Conservation (phyloP, 768 basidiomycete species). For the Termitomyces sp. region DNA sequence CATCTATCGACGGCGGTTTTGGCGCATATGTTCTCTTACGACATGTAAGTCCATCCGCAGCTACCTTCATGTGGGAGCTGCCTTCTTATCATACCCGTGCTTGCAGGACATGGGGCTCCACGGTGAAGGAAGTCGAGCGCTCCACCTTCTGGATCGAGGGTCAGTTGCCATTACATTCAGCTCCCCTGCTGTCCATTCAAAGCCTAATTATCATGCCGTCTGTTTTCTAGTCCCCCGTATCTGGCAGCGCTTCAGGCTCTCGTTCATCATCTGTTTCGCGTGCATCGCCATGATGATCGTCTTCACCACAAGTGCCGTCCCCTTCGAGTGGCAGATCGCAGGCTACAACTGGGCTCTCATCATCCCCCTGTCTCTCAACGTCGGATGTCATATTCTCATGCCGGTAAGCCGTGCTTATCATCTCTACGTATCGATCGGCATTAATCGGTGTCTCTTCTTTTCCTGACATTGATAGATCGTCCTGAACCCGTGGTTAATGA, state of each 20-base stretch:
- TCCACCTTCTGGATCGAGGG: slow-evolving; percentile 88
- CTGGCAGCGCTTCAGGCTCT: slow-evolving; percentile 76
- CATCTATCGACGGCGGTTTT: slow-evolving; percentile 67
- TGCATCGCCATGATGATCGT: slow-evolving; percentile 62
- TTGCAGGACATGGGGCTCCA: slow-evolving; percentile 53
- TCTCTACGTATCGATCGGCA: neutral
- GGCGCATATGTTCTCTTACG: slow-evolving; percentile 66
- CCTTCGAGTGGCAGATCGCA: slow-evolving; percentile 64
- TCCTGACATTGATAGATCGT: slow-evolving; percentile 47
- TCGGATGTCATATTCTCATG: slow-evolving; percentile 67
- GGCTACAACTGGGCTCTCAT: slow-evolving; percentile 68
- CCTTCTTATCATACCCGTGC: slow-evolving; percentile 1
- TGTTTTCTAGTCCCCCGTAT: slow-evolving; percentile 64
- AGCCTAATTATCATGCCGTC: neutral
- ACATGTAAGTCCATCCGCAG: slow-evolving; percentile 38
- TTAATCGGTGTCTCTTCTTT: slow-evolving; percentile 5
- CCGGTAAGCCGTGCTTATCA: slow-evolving; percentile 49
- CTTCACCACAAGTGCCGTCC: slow-evolving; percentile 54
- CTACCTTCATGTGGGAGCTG: neutral
- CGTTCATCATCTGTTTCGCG: slow-evolving; percentile 60
- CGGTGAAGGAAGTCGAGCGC: slow-evolving; percentile 78
- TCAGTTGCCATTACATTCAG: slow-evolving; percentile 12
- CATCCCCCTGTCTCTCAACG: slow-evolving; percentile 68
- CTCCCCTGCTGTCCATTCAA: neutral
- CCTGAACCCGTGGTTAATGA: slow-evolving; percentile 85